Evolutionary conservation across 768 basidiomycete genomes (phyloP).

Genomic region (Kwoniella dejecticola): DNA sequence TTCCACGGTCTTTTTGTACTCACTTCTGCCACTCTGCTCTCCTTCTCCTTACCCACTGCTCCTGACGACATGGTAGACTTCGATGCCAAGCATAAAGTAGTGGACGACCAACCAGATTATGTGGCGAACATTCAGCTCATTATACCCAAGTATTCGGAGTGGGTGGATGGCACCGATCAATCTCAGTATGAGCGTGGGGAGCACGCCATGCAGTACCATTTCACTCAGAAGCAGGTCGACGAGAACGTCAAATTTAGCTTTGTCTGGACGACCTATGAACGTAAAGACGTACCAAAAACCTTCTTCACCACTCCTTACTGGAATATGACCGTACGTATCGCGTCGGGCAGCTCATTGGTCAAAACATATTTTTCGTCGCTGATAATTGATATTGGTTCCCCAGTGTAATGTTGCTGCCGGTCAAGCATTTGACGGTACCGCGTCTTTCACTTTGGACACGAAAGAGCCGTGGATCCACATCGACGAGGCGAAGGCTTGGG

Average conservation of each 20-base stretch:
- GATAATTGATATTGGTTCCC: too few species aligned
- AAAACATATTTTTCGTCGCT: background rate
- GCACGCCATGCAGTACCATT: background rate
- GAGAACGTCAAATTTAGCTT: background rate
- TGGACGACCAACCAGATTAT: background rate
- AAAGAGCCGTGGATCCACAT: conserved; percentile 1
- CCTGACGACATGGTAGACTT: too few species aligned
- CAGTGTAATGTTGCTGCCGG: background rate
- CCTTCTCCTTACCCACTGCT: too few species aligned
- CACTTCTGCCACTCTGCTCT: too few species aligned
- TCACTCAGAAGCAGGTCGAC: background rate
- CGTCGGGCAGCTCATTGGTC: background rate
- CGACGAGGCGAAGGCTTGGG: background rate
- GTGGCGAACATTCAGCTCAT: background rate
- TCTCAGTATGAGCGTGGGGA: background rate
- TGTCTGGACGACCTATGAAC: background rate
- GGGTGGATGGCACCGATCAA: background rate
- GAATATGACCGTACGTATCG: background rate
- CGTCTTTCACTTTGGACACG: background rate
- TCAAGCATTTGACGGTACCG: background rate
- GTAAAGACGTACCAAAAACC: conserved; percentile 1
- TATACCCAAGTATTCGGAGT: conserved; percentile 2
- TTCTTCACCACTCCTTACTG: background rate
- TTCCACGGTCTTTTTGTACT: too few species aligned
- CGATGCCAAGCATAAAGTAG: too few species aligned